phyloP scores from a whole-genome alignment of 2,329 filamentous ascomycete genomes.

The Didymella segeticola region DNA sequence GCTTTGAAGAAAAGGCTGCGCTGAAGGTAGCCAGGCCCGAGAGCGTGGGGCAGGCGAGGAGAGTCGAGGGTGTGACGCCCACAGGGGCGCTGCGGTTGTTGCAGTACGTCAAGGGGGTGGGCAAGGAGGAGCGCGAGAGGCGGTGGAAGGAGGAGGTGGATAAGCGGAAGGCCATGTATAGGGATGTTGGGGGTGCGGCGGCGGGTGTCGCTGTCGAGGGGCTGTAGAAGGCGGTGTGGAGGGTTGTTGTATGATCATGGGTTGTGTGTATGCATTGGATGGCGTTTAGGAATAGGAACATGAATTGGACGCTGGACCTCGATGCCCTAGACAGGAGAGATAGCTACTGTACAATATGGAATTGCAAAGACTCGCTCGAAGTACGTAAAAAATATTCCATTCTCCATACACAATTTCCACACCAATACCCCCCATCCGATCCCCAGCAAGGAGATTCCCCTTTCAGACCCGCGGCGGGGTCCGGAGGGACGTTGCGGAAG shows the following conservation, averaged over 20 bases:
- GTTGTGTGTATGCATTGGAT: background rate
- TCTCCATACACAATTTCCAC: background rate
- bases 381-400: background rate
- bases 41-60: slow-evolving; percentile 84
- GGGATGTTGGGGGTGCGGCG: slow-evolving; percentile 1
- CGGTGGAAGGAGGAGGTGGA: slow-evolving; percentile 40
- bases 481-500: background rate
- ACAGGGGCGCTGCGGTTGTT: slow-evolving; percentile 63
- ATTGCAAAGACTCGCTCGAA: background rate
- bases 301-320: background rate
- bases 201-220: background rate
- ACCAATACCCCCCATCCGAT: background rate
- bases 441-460: background rate
- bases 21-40: slow-evolving; percentile 77
- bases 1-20: slow-evolving; percentile 76
- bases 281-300: background rate
- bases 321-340: background rate
- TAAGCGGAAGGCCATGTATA: slow-evolving; percentile 39
- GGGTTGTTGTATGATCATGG: too few relatives aligned
- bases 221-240: background rate
- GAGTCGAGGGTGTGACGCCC: slow-evolving; percentile 78
- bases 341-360: background rate
- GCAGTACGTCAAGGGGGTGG: slow-evolving; percentile 62
- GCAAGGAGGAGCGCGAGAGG: slow-evolving; percentile 40
- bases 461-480: background rate